Evolutionary conservation across 306 rosid genomes (phyloP), one percentile per base, ranked within the genome.

Genomic region (Lithocarpus polystachyus): DNA sequence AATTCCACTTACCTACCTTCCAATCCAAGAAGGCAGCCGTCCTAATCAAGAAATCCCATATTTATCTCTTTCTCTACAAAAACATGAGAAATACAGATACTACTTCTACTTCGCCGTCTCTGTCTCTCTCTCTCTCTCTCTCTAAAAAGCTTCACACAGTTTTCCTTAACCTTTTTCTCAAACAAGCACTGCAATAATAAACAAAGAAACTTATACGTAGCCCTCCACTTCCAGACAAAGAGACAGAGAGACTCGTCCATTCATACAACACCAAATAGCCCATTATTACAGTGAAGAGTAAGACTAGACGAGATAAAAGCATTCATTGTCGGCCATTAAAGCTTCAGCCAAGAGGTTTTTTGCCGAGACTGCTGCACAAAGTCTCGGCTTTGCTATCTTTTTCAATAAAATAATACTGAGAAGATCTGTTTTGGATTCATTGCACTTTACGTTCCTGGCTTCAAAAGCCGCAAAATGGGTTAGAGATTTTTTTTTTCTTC

Each of bases 291-390:
- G 74, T 54, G 74, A 61, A 79, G 78, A 81, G 77, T 54, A 56
- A 65, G 62, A 51, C 73, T 79, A 24, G 65, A 31, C 24, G 56
- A 73, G 60, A 84, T 77, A 79, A 81, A 43, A 72, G 82, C 96
- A 88, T 86, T 92, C 93, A 78, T 84, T 89, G 93, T 91, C 93
- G 93, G 93, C 93, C 96, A 89, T 83, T 86, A 72, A 59, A 87
- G 82, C 89, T 87, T 86, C 88, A 86, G 23, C 77, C 28, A 60
- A 65, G 83, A 85, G 73, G 79, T 71, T 53, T 71, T 67, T 77
- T 33, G 43, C 69, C 55, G 48, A 26, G 26, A 14, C 55, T 60
- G 59, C 43, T 35, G 18, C 77, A 35, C 26, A 17, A 23, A 54
- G 72, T 35, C 77, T 68, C 45, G 82, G 54, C 23, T 56, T 53